Conservation (phyloP, 108 stramenopile species). For the Cylindrotheca fusiformis region DNA sequence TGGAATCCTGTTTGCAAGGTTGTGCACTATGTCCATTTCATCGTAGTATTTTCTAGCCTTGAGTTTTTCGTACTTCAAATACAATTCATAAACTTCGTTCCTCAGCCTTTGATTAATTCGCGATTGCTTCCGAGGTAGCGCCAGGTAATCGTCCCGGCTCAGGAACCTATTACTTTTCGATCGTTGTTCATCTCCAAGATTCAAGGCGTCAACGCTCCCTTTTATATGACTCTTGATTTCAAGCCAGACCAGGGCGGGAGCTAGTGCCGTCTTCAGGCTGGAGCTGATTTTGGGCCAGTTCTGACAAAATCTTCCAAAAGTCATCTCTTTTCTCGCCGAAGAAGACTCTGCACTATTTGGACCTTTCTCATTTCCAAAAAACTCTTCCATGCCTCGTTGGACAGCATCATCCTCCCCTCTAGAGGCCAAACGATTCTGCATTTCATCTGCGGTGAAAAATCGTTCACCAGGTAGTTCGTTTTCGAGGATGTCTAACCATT, state of each 20-base stretch:
- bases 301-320: constrained; percentile 25
- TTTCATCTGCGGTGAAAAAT: constrained; percentile 33
- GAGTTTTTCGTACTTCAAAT: constrained; percentile 30
- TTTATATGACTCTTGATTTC: constrained; percentile 46
- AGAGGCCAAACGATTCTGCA: constrained; percentile 19
- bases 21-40: constrained; percentile 42
- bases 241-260: constrained; percentile 29
- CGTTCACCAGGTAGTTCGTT: constrained; percentile 27
- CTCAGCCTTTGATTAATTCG: constrained; percentile 35
- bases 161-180: constrained; percentile 28
- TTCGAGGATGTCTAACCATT: constrained; percentile 43
- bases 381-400: constrained; percentile 34
- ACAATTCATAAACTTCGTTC: constrained; percentile 31
- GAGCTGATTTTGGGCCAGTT: constrained; percentile 35
- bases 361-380: constrained; percentile 9
- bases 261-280: constrained; percentile 14
- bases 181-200: constrained; percentile 13
- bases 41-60: constrained; percentile 33
- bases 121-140: constrained; percentile 37
- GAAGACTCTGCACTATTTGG: not conserved
- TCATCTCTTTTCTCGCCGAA: constrained; percentile 29
- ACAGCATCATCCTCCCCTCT: constrained; percentile 38
- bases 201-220: constrained; percentile 31
- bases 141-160: constrained; percentile 36
- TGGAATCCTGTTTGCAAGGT: constrained; percentile 39